Base-by-base conservation (phyloP, 768 basidiomycete species). In the Lanmaoa rubissima region DNA sequence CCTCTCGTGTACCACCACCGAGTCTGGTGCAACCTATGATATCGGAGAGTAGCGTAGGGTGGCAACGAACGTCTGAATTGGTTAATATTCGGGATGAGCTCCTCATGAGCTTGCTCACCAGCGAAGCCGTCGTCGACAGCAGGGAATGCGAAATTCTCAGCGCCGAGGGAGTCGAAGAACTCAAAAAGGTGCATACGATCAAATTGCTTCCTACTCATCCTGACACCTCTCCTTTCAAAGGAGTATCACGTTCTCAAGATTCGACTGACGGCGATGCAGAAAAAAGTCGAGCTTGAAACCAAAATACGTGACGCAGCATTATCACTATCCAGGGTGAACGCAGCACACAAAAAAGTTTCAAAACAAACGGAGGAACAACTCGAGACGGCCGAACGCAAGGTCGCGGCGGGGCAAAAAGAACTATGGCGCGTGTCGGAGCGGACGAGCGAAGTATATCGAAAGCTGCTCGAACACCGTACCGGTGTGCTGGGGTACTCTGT, bases 51-150 rank as follows among this genome's bases (percentile, higher is more conserved):
- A 61, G 65, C 17, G 24, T 49, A 13, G 75, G 75, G 32, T 73
- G 73, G 72, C 79, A 80, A 61, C 77, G 77, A 19, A 65, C 74
- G 12, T 81, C 81, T 9, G 74, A 68, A 9, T 59, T 74, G 46
- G 70, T 81, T 53, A 86, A 83, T 59, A 83, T 82, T 16, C 80
- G 87, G 44, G 94, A 97, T 64, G 91, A 94, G 59, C 81, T 98
- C 45, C 79, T 98, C 60, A 81, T 97, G 69, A 90, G 90, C 69
- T 80, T 99, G 40, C 76, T 98, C 61, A 90, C 94, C 41, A 94
- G 94, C 53, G 94, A 98, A 73, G 96, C 96, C 5, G 84, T 92
- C 41, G 86, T 98, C n/a, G 94, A 98, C 65, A 91, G 91, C 65
- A 85, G 89, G 32, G 84, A 84, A 44, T 91, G 83, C 67, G 84